A percentile compares a stretch with the other conserved stretches of the same genome.
These are phyloP conservation scores for Dioscorea zingiberensis DNA, from an alignment of 106 monocot species.

Conservation along the genomic window DNA sequence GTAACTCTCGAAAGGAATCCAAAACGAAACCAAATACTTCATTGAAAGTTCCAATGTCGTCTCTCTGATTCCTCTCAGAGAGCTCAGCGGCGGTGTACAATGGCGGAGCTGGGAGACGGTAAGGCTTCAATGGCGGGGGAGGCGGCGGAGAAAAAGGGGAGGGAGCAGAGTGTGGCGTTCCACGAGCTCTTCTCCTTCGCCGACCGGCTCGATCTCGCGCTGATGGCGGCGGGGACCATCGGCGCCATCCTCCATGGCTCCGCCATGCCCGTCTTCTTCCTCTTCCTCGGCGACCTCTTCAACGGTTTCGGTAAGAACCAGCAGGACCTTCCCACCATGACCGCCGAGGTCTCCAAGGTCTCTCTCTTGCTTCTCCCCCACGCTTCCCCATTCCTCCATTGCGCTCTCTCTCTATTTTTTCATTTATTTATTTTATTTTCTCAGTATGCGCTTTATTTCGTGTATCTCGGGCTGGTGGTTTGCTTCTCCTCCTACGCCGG, in stretches of 20 bases:
- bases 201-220: conserved; percentile 57
- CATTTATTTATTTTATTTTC: background rate
- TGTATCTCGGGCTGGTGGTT: conserved; percentile 90
- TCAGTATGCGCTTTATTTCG: conserved; percentile 93
- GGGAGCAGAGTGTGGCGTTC: conserved; percentile 63
- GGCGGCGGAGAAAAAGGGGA: conserved; percentile 56
- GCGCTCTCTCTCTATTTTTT: too few relatives aligned
- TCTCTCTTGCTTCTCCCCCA: background rate
- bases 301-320: conserved; percentile 99
- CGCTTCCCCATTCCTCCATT: background rate
- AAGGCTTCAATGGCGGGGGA: conserved; percentile 1
- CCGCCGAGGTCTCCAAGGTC: conserved; percentile 91
- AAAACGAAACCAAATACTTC: background rate
- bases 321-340: conserved; percentile 58
- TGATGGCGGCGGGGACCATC: conserved; percentile 73
- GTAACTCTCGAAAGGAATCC: background rate
- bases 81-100: background rate
- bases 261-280: conserved; percentile 98
- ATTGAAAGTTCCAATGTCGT: background rate
- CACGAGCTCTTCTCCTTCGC: conserved; percentile 86
- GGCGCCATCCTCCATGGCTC: conserved; percentile 90
- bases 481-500: conserved; percentile 95
- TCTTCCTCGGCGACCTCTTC: conserved; percentile 89
- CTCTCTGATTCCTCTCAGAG: background rate
- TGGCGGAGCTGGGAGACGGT: background rate